Evolutionary conservation across 2,329 filamentous ascomycete species (phyloP).

Genomic region (Sporothrix inflata): DNA sequence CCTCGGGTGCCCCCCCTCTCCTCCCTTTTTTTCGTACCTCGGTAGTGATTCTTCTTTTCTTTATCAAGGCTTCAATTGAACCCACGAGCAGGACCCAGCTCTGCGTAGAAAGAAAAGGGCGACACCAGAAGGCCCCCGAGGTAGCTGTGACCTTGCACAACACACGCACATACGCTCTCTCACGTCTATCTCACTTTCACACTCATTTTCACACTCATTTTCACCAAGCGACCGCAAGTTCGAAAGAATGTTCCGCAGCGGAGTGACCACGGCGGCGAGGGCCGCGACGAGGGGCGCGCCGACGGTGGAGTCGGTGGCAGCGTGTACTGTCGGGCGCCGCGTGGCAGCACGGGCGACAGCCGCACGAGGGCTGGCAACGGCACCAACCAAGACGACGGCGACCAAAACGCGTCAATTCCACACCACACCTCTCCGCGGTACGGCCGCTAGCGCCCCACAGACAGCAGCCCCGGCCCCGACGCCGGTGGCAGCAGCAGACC

Average conservation of each 20-base stretch:
- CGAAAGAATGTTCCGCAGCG: background rate
- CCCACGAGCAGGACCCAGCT: too few species aligned
- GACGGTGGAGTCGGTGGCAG: background rate
- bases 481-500: conserved; percentile 42
- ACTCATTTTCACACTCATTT: background rate
- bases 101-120: background rate
- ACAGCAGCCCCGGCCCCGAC: conserved; percentile 38
- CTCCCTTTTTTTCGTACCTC: background rate
- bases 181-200: background rate
- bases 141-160: conserved; percentile 15
- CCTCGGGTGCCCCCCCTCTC: background rate
- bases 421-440: background rate
- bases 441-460: background rate
- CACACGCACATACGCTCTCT: background rate
- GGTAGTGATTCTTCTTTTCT: background rate
- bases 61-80: background rate
- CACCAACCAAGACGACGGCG: background rate
- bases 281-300: background rate
- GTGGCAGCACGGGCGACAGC: background rate
- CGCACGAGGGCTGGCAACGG: background rate
- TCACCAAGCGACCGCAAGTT: too few species aligned
- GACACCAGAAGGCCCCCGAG: background rate
- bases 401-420: background rate
- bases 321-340: background rate
- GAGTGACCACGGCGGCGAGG: background rate